phyloP scores from a whole-genome alignment of 306 rosid genomes.

The Lathyrus tuberosus region DNA sequence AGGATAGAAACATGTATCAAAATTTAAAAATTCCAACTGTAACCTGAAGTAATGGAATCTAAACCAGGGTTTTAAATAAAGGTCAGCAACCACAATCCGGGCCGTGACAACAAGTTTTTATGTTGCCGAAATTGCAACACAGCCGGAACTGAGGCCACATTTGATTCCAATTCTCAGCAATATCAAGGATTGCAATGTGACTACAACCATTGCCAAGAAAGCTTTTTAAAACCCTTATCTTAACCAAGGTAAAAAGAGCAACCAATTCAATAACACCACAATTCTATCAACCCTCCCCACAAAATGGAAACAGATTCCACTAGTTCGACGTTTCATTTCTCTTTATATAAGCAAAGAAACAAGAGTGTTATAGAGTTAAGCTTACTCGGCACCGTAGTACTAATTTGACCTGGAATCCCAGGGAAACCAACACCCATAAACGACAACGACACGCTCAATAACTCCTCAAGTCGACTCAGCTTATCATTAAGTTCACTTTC shows the following conservation, averaged over 20 bases:
- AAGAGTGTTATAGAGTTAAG: constrained; percentile 30
- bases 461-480: constrained; percentile 85
- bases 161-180: not conserved
- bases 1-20: constrained; percentile 27
- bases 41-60: constrained; percentile 27
- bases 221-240: not conserved
- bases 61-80: constrained; percentile 12
- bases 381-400: constrained; percentile 70
- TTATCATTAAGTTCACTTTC: constrained; percentile 80
- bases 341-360: constrained; percentile 25
- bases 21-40: not conserved
- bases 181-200: not conserved
- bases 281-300: not conserved
- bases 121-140: not conserved
- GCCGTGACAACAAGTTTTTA: not conserved
- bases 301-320: not conserved
- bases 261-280: constrained; percentile 21
- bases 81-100: no score
- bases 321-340: constrained; percentile 30
- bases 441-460: constrained; percentile 67
- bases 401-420: constrained; percentile 57
- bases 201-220: not conserved
- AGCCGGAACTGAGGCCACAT: not conserved
- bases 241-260: constrained; percentile 27
- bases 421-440: constrained; percentile 78